phyloP scores from a whole-genome alignment of 129 eudicot species.

The Centrapalus pauciflorus region DNA sequence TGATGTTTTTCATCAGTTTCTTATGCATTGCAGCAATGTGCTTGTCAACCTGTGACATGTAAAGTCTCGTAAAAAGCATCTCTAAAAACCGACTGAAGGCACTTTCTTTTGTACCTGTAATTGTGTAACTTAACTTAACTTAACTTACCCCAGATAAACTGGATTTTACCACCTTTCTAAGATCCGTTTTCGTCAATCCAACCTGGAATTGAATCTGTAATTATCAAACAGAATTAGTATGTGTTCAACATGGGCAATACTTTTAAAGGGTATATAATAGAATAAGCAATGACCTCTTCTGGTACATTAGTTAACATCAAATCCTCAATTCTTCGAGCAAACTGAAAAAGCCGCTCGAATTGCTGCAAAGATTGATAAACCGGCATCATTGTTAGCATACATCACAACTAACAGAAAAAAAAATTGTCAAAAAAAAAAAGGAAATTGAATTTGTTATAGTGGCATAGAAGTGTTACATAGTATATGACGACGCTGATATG shows the following conservation, averaged over 20 bases:
- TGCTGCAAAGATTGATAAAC: slow-evolving; percentile 45
- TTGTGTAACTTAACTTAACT: too few species aligned
- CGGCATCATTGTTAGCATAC: background rate
- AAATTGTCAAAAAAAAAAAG: background rate
- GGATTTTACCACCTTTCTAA: slow-evolving; percentile 75
- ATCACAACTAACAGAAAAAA: background rate
- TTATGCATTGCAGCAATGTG: slow-evolving; percentile 71
- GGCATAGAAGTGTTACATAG: slow-evolving; percentile 29
- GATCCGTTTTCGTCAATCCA: slow-evolving; percentile 75
- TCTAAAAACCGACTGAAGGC: background rate
- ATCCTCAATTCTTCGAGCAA: slow-evolving; percentile 86
- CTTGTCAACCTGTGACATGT: slow-evolving; percentile 65
- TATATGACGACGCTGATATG: slow-evolving; percentile 72
- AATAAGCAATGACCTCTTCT: slow-evolving; percentile 64
- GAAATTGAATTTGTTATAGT: background rate
- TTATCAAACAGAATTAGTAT: slow-evolving; percentile 3
- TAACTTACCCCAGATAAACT: slow-evolving; percentile 85
- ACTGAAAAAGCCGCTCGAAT: slow-evolving; percentile 84
- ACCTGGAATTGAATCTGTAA: slow-evolving; percentile 73
- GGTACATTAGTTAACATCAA: slow-evolving; percentile 53
- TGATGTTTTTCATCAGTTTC: slow-evolving; percentile 71
- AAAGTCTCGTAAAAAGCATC: background rate
- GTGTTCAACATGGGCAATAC: background rate
- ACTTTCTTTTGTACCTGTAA: background rate
- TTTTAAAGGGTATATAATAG: too few species aligned